phyloP scores from a whole-genome alignment of 2,329 filamentous ascomycete genomes.

The Fusarium coffeatum region DNA sequence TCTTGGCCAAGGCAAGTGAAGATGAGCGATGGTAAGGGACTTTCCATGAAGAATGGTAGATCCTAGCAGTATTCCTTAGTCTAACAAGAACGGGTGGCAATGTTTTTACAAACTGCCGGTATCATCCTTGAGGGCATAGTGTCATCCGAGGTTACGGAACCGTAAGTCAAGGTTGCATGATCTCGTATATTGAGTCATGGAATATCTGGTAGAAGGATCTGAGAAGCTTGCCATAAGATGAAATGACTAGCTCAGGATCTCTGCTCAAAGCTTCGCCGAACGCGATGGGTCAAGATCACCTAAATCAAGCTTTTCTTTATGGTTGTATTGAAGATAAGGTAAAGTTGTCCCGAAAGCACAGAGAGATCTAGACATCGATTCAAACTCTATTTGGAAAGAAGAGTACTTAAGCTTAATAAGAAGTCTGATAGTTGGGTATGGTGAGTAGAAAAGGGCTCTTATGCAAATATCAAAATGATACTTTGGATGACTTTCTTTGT shows the following conservation, averaged over 20 bases:
- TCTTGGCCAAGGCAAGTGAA: neutral
- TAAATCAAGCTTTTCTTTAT: neutral
- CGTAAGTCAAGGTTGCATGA: neutral
- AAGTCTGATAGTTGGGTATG: neutral
- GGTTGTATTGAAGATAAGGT: neutral
- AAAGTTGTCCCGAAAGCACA: neutral
- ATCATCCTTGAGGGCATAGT: neutral
- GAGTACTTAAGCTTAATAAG: accelerated
- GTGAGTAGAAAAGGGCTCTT: neutral
- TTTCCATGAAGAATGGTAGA: neutral
- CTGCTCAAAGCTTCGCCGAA: neutral
- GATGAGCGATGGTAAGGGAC: neutral
- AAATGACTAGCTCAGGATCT: neutral
- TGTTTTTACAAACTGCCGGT: neutral
- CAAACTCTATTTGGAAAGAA: neutral
- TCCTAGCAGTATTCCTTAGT: neutral
- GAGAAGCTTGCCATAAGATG: neutral
- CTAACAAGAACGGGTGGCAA: neutral
- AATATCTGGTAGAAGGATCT: neutral
- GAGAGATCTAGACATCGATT: neutral
- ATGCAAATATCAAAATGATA: neutral
- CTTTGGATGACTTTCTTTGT: neutral
- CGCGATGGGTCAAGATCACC: neutral
- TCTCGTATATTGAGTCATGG: neutral
- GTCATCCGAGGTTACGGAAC: neutral